These are phyloP conservation scores for Moesziomyces globuligerus DNA, from an alignment of 1,284 basidiomycete genomes.

Conservation along the genomic window DNA sequence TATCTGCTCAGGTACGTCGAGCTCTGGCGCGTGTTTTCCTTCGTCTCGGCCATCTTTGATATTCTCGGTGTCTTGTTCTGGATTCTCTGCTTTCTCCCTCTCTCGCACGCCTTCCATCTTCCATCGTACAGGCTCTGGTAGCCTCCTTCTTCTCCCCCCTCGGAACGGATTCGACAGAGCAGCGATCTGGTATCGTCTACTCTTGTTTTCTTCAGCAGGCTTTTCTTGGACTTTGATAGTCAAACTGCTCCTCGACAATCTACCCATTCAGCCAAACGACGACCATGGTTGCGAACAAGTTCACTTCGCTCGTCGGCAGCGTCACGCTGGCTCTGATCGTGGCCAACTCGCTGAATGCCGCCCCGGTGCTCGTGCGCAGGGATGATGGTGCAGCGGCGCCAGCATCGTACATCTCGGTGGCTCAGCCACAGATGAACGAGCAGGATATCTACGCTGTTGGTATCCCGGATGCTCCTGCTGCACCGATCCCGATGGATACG, in stretches of 20 bases:
- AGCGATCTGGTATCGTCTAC: constrained; percentile 20
- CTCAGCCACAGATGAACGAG: constrained; percentile 36
- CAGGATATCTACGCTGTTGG: constrained; percentile 42
- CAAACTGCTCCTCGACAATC: neutral
- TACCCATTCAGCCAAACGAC: no score
- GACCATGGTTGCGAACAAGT: constrained; percentile 34
- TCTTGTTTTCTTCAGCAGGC: neutral
- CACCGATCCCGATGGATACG: neutral
- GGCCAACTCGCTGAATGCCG: constrained; percentile 20
- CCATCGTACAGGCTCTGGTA: constrained; percentile 38
- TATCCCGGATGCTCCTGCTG: constrained; percentile 11
- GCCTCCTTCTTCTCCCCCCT: constrained; percentile 5
- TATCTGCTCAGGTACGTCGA: neutral
- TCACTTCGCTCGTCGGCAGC: constrained; percentile 30
- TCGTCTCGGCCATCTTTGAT: constrained; percentile 16
- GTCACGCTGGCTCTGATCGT: constrained; percentile 36
- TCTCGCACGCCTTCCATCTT: no score
- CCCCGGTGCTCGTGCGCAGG: constrained; percentile 18
- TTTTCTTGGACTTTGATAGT: constrained; percentile 28
- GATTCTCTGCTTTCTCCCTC: neutral
- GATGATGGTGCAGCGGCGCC: constrained; percentile 17
- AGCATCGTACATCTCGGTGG: constrained; percentile 29
- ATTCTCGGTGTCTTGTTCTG: constrained; percentile 1
- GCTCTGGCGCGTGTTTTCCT: neutral
- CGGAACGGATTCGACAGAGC: constrained; percentile 3